Evolutionary conservation across 306 rosid genomes (phyloP), one percentile per base, ranked within the genome.

Genomic region (Senna siamea): DNA sequence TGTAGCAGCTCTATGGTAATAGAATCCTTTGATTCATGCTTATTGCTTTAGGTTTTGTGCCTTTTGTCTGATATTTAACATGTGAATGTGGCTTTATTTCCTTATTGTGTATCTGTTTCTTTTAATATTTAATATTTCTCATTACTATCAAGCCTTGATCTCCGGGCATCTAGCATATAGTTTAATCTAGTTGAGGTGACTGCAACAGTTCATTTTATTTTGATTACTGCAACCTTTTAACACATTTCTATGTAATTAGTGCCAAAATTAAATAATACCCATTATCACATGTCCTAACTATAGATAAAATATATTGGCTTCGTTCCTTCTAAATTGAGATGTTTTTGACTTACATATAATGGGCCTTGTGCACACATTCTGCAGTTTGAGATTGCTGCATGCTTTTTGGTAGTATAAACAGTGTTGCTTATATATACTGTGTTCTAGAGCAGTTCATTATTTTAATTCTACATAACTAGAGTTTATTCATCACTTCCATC

Each of bases 1-100:
- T 67, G 84, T 84, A 81, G 83, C 88, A 83, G 82, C 75, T 70
- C 87, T 80, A 54, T 8, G 97, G 98, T 90, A 93, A 88, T 63
- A 12, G 15, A 46, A 22, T 61, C 50, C 38, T 37, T 70, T 64
- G 4, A 11, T 69, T 50, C 47, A 53, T 72, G 46, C 30, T 26
- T 66, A 8, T 34, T 48, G 48, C 63, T 47, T 34, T 15, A 23
- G 60, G 15, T 28, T 61, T 35, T 56, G 2, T 65, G 38, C 5
- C 4, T 5, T 35, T 18, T 55, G 7, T 20, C 9, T 9, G 48
- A 37, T 10, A 4, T 22, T 11, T 19, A 18, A 38, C 66, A 9
- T 34, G 1, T 17, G 28, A 61, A 17, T 9, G 67, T 37, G 9
- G 8, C 22, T 61, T 12, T 61, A n/a, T 35, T 35, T 61, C 6